Percentiles rank a stretch among this genome's conserved stretches.
phyloP scores from a whole-genome alignment of 2,329 filamentous ascomycete genomes.

The Ophiostoma australiae region DNA sequence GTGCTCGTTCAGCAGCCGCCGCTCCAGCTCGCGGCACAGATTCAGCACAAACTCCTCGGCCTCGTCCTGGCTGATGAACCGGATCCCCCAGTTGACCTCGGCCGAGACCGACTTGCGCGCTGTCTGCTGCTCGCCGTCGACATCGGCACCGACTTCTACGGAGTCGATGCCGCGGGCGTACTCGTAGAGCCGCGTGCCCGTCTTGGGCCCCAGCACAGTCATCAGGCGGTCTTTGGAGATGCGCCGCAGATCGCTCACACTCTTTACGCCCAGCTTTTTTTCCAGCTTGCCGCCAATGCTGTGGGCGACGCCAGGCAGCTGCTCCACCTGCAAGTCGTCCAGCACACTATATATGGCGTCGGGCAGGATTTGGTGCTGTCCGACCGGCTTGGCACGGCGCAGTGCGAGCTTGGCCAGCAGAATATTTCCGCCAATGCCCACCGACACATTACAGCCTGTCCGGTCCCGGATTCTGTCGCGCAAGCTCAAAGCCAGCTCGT shows the following conservation, averaged over 20 bases:
- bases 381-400: slow-evolving; percentile 87
- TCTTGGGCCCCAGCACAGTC: slow-evolving; percentile 78
- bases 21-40: slow-evolving; percentile 78
- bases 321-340: slow-evolving; percentile 69
- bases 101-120: slow-evolving; percentile 91
- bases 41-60: slow-evolving; percentile 87
- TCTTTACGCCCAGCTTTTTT: slow-evolving; percentile 68
- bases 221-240: slow-evolving; percentile 70
- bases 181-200: slow-evolving; percentile 82
- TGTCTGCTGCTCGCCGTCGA: slow-evolving; percentile 67
- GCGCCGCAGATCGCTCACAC: slow-evolving; percentile 76
- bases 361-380: slow-evolving; percentile 81
- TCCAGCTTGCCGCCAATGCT: slow-evolving; percentile 85
- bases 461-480: slow-evolving; percentile 64
- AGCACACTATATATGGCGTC: slow-evolving; percentile 74
- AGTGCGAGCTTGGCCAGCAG: slow-evolving; percentile 86
- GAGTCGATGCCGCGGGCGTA: slow-evolving; percentile 85
- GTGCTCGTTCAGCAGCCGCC: slow-evolving; percentile 71
- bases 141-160: slow-evolving; percentile 77
- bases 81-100: slow-evolving; percentile 96
- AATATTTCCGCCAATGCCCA: slow-evolving; percentile 89
- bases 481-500: slow-evolving; percentile 63
- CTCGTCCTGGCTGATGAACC: slow-evolving; percentile 87
- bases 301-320: slow-evolving; percentile 86
- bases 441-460: slow-evolving; percentile 82